Evolutionary conservation across 2,329 filamentous ascomycete genomes (phyloP), one percentile per base, ranked within the genome.

Genomic region (Aschersonia sp.): DNA sequence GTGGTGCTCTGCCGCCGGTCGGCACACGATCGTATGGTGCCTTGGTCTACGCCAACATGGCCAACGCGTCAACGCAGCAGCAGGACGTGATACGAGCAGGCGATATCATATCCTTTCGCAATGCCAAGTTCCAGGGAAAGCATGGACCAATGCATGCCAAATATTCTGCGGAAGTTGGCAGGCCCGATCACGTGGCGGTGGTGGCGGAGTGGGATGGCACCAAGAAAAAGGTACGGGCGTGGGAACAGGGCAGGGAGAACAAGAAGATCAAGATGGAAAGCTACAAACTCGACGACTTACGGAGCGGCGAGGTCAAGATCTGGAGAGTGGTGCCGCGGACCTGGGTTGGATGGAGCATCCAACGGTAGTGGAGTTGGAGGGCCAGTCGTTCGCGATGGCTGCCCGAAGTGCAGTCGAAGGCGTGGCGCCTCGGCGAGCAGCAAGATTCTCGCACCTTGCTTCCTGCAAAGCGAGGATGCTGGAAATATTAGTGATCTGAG

Each of bases 141-240:
- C 87, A 90, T 56, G 92, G 92, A 1, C 78, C 88, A 5, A 89
- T 98, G 85, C 89, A 97, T 61, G 84, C 86, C 54, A 97, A 96
- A 64, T 98, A 98, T 64, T 82, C 75, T 45, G 71, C 79, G 46
- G 92, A 98, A 56, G 86, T 96, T 1, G 89, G 88, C 54, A 92
- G 87, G 61, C 79, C 78, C 4, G 87, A 90, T 53, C 92, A 98
- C 58, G 90, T 97, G 0, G 92, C 78, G 2, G 70, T 98, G 2
- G 90, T 98, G 4, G 78, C 87, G 8, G 92, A 98, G 63, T 98
- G 92, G 92, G 92, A 98, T 63, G 92, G 92, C 4, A 94, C 87
- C 41, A 95, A 96, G 77, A 95, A 95, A 75, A 96, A 97, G 73
- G 83, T 98, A 30, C 72, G 89, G 31, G 89, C 83, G 2, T 97